These are phyloP conservation scores for Cenococcum geophilum DNA, from an alignment of 495 filamentous ascomycete species.

Conservation along the genomic window DNA sequence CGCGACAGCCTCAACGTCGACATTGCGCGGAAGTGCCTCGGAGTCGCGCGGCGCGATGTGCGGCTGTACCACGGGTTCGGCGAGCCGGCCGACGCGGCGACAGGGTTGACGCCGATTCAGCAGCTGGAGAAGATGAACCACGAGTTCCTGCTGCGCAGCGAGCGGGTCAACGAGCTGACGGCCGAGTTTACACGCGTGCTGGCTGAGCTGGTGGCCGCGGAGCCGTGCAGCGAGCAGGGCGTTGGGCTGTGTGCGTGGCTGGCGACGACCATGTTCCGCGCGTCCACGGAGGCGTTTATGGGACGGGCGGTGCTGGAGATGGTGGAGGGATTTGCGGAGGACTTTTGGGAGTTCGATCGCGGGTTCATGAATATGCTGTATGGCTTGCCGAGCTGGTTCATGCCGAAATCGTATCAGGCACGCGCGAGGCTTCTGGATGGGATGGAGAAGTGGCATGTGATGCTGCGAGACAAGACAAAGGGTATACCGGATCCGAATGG, in stretches of 20 bases:
- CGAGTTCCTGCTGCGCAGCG: constrained; percentile 22
- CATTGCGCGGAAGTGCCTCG: constrained; percentile 13
- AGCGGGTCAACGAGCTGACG: constrained; percentile 27
- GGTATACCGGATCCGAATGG: constrained; percentile 19
- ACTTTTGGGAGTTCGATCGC: constrained; percentile 29
- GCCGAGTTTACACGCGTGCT: constrained; percentile 9
- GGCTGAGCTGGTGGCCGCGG: constrained; percentile 5
- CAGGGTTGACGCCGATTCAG: neutral
- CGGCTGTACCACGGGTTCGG: neutral
- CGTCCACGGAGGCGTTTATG: constrained; percentile 27
- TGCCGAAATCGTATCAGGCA: constrained; percentile 12
- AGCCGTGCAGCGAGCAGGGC: constrained; percentile 6
- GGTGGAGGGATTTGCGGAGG: constrained; percentile 17
- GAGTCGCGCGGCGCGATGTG: neutral
- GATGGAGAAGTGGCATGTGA: constrained; percentile 21
- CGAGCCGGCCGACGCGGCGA: constrained; percentile 7
- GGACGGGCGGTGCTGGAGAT: constrained; percentile 22
- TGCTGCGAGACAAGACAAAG: constrained; percentile 15
- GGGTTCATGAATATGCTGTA: constrained; percentile 26
- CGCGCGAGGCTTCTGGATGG: constrained; percentile 15
- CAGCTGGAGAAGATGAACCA: constrained; percentile 23
- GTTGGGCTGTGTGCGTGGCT: constrained; percentile 29
- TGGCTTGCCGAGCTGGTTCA: constrained; percentile 18
- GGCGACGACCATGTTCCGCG: constrained; percentile 23
- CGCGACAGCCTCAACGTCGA: constrained; percentile 26